phyloP scores from a whole-genome alignment of 768 basidiomycete genomes.

The Tricholoma sp. region DNA sequence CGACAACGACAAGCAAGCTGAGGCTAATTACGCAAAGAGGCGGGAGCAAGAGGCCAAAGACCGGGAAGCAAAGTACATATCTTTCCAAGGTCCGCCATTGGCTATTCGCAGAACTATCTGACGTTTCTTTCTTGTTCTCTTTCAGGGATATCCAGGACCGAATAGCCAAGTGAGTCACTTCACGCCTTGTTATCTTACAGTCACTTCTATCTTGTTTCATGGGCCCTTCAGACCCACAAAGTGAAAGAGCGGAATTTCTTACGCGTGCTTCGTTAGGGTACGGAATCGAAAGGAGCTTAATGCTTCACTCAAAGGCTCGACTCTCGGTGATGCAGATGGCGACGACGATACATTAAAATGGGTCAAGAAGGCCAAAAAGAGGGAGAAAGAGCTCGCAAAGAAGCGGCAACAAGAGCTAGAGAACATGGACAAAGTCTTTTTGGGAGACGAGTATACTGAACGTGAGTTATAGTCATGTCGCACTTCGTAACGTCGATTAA shows the following conservation, averaged over 20 bases:
- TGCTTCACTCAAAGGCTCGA: conserved; percentile 86
- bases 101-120: conserved; percentile 18
- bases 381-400: conserved; percentile 81
- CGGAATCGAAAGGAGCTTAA: conserved; percentile 92
- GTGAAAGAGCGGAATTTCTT: conserved; percentile 31
- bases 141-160: conserved; percentile 64
- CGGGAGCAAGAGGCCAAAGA: conserved; percentile 68
- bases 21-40: conserved; percentile 76
- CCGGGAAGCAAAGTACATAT: conserved; percentile 69
- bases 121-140: conserved; percentile 16
- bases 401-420: conserved; percentile 82
- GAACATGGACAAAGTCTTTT: conserved; percentile 72
- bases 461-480: conserved; percentile 42
- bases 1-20: conserved; percentile 79
- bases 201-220: conserved; percentile 44
- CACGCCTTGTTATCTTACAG: conserved; percentile 21
- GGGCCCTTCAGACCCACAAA: conserved; percentile 33
- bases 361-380: conserved; percentile 89
- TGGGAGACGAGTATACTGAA: conserved; percentile 78
- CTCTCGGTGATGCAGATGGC: conserved; percentile 83
- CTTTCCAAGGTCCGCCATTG: conserved; percentile 8
- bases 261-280: conserved; percentile 59
- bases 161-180: conserved; percentile 84
- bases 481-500: background rate
- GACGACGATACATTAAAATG: conserved; percentile 83